A percentile compares a stretch with the other conserved stretches of the same genome.
Conservation (phyloP, 2,329 filamentous ascomycete genomes). For the Fusarium nurragi region DNA sequence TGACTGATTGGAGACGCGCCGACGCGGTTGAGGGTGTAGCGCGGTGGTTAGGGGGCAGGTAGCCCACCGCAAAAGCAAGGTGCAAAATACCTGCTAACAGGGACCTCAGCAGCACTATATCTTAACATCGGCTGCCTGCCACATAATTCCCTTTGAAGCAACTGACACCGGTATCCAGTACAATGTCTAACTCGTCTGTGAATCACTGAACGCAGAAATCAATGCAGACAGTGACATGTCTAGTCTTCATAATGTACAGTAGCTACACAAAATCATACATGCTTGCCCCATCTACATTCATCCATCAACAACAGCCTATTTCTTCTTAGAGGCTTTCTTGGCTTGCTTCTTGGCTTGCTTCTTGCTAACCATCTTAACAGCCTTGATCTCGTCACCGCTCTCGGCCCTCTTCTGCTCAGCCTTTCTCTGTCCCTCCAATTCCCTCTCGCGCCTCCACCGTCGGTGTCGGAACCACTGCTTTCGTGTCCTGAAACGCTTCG, state of each 20-base stretch:
- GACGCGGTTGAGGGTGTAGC: constrained; percentile 30
- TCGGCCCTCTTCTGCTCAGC: constrained; percentile 49
- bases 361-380: constrained; percentile 49
- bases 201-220: too few relatives aligned
- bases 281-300: constrained; percentile 12
- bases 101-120: background rate
- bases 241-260: constrained; percentile 26
- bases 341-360: constrained; percentile 51
- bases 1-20: constrained; percentile 26
- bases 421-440: constrained; percentile 54
- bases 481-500: constrained; percentile 61
- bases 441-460: constrained; percentile 55
- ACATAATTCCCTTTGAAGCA: too few relatives aligned
- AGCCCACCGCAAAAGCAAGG: constrained; percentile 6
- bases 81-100: constrained; percentile 13
- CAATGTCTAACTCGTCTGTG: too few relatives aligned
- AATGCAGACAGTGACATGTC: background rate
- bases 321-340: constrained; percentile 52
- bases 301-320: constrained; percentile 31
- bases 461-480: constrained; percentile 59
- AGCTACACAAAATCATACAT: constrained; percentile 44
- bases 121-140: too few relatives aligned
- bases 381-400: constrained; percentile 45
- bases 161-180: too few relatives aligned
- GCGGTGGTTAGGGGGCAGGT: constrained; percentile 3